Percentiles rank a stretch among this genome's conserved stretches.
Evolutionary conservation across 768 basidiomycete genomes (phyloP).

Genomic region (Boletus eberwhitei): DNA sequence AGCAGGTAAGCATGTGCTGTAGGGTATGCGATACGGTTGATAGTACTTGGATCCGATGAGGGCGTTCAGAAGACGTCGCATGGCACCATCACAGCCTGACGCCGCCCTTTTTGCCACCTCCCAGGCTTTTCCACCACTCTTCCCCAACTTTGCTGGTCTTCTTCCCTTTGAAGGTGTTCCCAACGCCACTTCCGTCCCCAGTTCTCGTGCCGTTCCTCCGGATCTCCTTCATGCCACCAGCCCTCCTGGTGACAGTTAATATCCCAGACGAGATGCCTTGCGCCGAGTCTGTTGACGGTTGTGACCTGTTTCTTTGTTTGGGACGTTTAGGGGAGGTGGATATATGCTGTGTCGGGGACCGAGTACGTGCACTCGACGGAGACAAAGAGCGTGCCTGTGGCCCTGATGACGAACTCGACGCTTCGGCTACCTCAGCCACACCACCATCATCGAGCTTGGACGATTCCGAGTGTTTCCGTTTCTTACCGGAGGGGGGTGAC

Average conservation of each 20-base stretch:
- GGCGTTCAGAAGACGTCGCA: neutral
- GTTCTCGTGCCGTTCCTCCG: conserved; percentile 1
- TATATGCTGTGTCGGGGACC: neutral
- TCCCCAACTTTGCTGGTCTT: conserved; percentile 1
- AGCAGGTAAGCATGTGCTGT: no score
- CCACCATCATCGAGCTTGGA: neutral
- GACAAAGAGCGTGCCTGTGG: neutral
- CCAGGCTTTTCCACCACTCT: conserved; percentile 48
- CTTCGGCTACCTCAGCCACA: neutral
- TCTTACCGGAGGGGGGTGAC: neutral
- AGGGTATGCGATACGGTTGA: no score
- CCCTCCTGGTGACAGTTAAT: conserved; percentile 45
- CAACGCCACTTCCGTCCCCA: no score
- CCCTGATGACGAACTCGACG: neutral
- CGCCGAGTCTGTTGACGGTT: neutral
- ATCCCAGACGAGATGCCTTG: conserved; percentile 60
- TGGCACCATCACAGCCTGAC: conserved; percentile 2
- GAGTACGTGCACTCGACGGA: neutral
- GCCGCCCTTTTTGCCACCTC: conserved; percentile 11
- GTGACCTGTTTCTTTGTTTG: neutral
- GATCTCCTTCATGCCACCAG: conserved; percentile 7
- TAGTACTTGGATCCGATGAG: neutral
- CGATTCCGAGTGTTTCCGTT: conserved; percentile 14
- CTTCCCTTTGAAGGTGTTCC: neutral
- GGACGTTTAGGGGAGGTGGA: neutral